Evolutionary conservation across 306 rosid species (phyloP).

Genomic region (Datisca glomerata): DNA sequence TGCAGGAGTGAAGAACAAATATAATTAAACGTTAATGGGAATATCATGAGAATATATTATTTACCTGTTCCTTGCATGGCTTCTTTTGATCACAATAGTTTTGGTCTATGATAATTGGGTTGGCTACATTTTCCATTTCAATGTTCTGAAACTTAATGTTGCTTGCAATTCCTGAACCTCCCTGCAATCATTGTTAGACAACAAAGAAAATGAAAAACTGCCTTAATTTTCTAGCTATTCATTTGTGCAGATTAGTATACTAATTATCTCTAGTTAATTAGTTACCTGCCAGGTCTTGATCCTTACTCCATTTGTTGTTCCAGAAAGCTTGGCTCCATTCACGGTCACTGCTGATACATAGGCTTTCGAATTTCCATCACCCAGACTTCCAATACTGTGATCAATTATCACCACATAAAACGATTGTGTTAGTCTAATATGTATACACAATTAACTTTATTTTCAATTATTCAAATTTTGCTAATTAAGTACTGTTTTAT

Average conservation of each 20-base stretch:
- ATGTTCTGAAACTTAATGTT: conserved; percentile 48
- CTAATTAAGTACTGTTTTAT: too few relatives aligned
- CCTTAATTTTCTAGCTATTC: too few relatives aligned
- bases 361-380: conserved; percentile 31
- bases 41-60: too few relatives aligned
- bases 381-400: conserved; percentile 71
- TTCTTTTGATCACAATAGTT: conserved; percentile 54
- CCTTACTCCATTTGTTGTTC: conserved; percentile 70
- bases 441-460: background rate
- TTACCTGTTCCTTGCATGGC: conserved; percentile 44
- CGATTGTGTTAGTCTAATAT: too few relatives aligned
- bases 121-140: conserved; percentile 45
- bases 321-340: conserved; percentile 48
- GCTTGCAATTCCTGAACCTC: conserved; percentile 67
- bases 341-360: conserved; percentile 46
- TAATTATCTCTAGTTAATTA: too few relatives aligned
- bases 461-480: background rate
- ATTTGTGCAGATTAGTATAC: too few relatives aligned
- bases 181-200: too few relatives aligned
- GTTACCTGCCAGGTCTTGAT: conserved; percentile 85
- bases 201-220: too few relatives aligned
- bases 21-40: too few relatives aligned
- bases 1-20: too few relatives aligned
- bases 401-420: too few relatives aligned
- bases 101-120: conserved; percentile 66